These are phyloP conservation scores for Herpotrichia juniperi DNA, from an alignment of 2,329 filamentous ascomycete genomes.

Conservation along the genomic window DNA sequence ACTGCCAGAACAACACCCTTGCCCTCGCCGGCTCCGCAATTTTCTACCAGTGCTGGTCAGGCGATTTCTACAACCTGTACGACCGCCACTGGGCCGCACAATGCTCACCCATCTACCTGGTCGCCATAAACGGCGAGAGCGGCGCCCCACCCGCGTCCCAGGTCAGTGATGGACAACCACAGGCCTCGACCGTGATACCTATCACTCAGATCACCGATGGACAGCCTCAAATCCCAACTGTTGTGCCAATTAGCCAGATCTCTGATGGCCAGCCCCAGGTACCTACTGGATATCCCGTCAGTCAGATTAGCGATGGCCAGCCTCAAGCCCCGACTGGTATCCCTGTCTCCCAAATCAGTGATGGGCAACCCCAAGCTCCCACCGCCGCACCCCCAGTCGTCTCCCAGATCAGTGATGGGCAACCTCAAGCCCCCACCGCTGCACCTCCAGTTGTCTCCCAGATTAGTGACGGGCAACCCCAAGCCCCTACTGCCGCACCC, in stretches of 20 bases:
- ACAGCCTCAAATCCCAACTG: slow-evolving; percentile 18
- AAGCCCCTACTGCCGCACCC: slow-evolving; percentile 4
- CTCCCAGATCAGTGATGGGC: slow-evolving; percentile 19
- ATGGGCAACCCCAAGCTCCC: slow-evolving; percentile 21
- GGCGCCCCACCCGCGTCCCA: slow-evolving; percentile 3
- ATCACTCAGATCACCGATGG: slow-evolving; percentile 11
- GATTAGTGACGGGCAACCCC: slow-evolving; percentile 15
- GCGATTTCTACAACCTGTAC: slow-evolving; percentile 83
- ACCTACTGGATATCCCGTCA: slow-evolving; percentile 6
- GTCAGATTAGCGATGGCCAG: slow-evolving; percentile 5
- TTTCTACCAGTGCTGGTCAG: slow-evolving; percentile 78
- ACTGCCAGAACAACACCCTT: slow-evolving; percentile 71
- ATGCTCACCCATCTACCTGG: slow-evolving; percentile 58
- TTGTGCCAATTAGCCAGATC: slow-evolving; percentile 30
- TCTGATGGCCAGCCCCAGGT: slow-evolving; percentile 35
- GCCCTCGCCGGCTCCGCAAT: slow-evolving; percentile 69
- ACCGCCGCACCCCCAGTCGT: slow-evolving; percentile 11
- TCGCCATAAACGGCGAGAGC: slow-evolving; percentile 9
- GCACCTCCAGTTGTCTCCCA: slow-evolving; percentile 26
- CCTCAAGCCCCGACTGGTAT: slow-evolving; percentile 12
- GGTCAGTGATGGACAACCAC: slow-evolving; percentile 1
- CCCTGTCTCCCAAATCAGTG: slow-evolving; percentile 26
- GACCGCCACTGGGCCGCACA: slow-evolving; percentile 71
- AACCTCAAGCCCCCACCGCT: slow-evolving; percentile 26
- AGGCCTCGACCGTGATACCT: background rate